These are phyloP conservation scores for Colletotrichum sp. DNA, from an alignment of 2,329 filamentous ascomycete species.

Conservation along the genomic window DNA sequence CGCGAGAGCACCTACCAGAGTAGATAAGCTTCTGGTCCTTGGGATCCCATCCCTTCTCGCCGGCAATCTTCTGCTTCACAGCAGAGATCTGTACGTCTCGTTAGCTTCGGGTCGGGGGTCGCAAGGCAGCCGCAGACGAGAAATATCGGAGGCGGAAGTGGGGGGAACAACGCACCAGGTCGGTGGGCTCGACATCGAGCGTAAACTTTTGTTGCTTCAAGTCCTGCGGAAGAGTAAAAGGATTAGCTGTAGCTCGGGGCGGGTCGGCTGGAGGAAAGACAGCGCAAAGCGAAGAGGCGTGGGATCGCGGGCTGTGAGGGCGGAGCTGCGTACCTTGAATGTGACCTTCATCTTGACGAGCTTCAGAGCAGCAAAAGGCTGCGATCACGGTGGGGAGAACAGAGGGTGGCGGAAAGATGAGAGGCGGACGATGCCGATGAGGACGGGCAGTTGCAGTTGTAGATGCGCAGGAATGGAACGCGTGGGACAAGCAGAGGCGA, in stretches of 20 bases:
- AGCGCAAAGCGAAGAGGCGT: neutral
- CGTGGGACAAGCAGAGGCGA: conserved; percentile 4
- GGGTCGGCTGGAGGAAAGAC: neutral
- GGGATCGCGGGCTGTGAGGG: neutral
- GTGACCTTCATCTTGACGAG: conserved; percentile 70
- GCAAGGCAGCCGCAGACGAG: conserved; percentile 12
- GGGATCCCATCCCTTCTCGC: conserved; percentile 93
- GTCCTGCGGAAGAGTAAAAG: conserved; percentile 63
- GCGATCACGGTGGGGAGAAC: conserved; percentile 1
- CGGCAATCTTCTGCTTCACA: conserved; percentile 90
- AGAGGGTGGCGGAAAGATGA: neutral
- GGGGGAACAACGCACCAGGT: conserved; percentile 72
- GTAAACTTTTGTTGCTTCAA: conserved; percentile 98
- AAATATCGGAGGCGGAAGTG: conserved; percentile 23
- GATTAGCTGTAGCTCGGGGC: conserved; percentile 10
- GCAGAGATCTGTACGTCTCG: conserved; percentile 70
- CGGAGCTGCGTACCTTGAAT: conserved; percentile 58
- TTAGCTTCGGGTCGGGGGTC: conserved; percentile 26
- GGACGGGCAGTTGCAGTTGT: neutral
- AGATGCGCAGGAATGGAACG: neutral
- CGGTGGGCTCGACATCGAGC: conserved; percentile 91
- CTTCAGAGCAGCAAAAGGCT: conserved; percentile 35
- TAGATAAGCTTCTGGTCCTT: conserved; percentile 96
- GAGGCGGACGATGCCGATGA: neutral
- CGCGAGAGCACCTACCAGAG: conserved; percentile 71